A percentile compares a stretch with the other conserved stretches of the same genome.
phyloP scores from a whole-genome alignment of 805 yeast species.

The Phaffomyces opuntiae region DNA sequence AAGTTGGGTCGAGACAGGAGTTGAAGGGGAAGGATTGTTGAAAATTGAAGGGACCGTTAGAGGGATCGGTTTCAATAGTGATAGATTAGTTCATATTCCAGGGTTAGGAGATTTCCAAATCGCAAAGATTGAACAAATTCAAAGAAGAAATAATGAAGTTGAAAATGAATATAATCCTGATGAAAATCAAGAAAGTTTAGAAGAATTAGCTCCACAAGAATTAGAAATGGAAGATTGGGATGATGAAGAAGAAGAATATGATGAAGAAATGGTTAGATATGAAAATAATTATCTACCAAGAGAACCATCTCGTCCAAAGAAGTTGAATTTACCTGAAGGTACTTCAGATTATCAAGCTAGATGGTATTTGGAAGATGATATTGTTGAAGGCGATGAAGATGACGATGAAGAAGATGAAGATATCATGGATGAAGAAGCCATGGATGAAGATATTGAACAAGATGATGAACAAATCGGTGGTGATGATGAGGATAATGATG shows the following conservation, averaged over 20 bases:
- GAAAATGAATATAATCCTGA: constrained; percentile 24
- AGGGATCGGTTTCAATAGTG: constrained; percentile 75
- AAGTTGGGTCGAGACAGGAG: constrained; percentile 29
- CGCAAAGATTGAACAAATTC: constrained; percentile 51
- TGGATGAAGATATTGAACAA: constrained; percentile 22
- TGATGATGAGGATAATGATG: constrained; percentile 29
- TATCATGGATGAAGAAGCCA: constrained; percentile 24
- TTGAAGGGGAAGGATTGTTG: constrained; percentile 32
- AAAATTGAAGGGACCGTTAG: constrained; percentile 79
- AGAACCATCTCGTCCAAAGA: constrained; percentile 21
- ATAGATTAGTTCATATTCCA: constrained; percentile 78
- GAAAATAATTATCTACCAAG: constrained; percentile 35
- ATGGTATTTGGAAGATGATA: constrained; percentile 63
- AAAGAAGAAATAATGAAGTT: constrained; percentile 22
- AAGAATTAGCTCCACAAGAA: constrained; percentile 53
- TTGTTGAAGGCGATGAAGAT: constrained; percentile 17
- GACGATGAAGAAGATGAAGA: constrained; percentile 24
- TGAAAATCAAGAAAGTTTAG: constrained; percentile 49
- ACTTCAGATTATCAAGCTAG: constrained; percentile 75
- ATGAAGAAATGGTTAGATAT: constrained; percentile 26
- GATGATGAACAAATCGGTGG: constrained; percentile 23
- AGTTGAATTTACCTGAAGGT: constrained; percentile 58
- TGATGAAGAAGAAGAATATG: constrained; percentile 27
- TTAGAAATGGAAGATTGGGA: constrained; percentile 39
- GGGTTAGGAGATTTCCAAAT: constrained; percentile 87